Conservation (phyloP, 108 stramenopile genomes). For the Cylindrotheca closterium region DNA sequence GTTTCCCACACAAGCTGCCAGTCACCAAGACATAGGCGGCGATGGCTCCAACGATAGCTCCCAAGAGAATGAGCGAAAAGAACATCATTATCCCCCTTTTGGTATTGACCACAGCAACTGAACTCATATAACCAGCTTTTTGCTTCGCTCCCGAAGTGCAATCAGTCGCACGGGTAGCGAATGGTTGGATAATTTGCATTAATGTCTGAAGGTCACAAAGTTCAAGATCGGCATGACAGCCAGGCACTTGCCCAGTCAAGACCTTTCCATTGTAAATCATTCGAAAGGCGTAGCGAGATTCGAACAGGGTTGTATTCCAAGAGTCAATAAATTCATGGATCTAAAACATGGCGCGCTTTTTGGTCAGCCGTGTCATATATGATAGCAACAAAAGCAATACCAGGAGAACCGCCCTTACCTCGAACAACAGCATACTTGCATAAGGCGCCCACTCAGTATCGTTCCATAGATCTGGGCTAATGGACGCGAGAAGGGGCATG, state of each 20-base stretch:
- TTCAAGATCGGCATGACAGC: conserved; percentile 45
- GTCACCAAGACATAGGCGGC: background rate
- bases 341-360: conserved; percentile 1
- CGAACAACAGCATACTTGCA: conserved; percentile 78
- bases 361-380: background rate
- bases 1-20: background rate
- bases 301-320: background rate
- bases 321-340: conserved; percentile 35
- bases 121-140: background rate
- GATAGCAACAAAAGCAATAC: no score
- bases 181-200: conserved; percentile 35
- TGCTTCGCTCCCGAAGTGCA: conserved; percentile 7
- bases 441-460: conserved; percentile 77
- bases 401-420: conserved; percentile 33
- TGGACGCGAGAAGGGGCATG: conserved; percentile 76
- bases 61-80: background rate
- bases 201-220: conserved; percentile 61
- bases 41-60: background rate
- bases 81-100: conserved; percentile 5
- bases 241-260: conserved; percentile 54
- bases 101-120: background rate
- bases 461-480: conserved; percentile 63
- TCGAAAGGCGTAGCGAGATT: conserved; percentile 67
- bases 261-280: conserved; percentile 77
- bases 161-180: conserved; percentile 44